phyloP scores from a whole-genome alignment of 2,329 filamentous ascomycete genomes.

The Exserohilum rostratum region DNA sequence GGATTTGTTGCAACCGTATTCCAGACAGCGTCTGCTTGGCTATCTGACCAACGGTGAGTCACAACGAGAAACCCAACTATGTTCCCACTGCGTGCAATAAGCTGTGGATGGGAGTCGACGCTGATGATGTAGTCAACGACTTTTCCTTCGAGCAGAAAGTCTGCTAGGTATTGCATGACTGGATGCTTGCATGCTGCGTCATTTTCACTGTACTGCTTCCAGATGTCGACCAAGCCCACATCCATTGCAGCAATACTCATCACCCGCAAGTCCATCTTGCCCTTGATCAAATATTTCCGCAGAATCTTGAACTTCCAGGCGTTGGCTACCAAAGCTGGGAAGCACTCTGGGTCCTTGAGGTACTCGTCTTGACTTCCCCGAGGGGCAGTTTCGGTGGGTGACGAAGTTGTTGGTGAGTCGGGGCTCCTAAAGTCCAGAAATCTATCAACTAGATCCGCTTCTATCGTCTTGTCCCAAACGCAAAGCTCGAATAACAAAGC shows the following conservation, averaged over 20 bases:
- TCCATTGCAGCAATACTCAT: constrained; percentile 78
- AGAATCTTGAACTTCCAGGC: constrained; percentile 74
- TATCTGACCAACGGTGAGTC: constrained; percentile 72
- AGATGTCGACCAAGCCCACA: constrained; percentile 69
- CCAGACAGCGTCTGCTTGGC: constrained; percentile 84
- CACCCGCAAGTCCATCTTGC: constrained; percentile 89
- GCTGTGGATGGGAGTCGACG: constrained; percentile 87
- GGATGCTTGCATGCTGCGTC: constrained; percentile 49
- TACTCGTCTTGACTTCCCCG: constrained; percentile 19
- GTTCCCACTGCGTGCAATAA: constrained; percentile 80
- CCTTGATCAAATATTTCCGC: constrained; percentile 76
- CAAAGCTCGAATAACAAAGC: constrained; percentile 33
- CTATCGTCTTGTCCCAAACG: constrained; percentile 33
- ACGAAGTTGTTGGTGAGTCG: constrained; percentile 29
- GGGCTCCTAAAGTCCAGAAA: constrained; percentile 32
- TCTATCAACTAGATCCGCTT: constrained; percentile 31
- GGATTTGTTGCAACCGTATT: constrained; percentile 79
- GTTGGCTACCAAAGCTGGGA: constrained; percentile 60
- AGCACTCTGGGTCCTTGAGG: constrained; percentile 40
- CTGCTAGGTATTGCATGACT: constrained; percentile 70
- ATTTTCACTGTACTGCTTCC: constrained; percentile 55
- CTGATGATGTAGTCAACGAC: constrained; percentile 88
- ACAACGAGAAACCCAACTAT: constrained; percentile 87
- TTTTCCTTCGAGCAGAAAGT: constrained; percentile 71
- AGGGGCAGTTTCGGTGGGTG: constrained; percentile 8